Evolutionary conservation across 2,329 filamentous ascomycete genomes (phyloP), one percentile per base, ranked within the genome.

Genomic region (Emericellopsis cladophorae): DNA sequence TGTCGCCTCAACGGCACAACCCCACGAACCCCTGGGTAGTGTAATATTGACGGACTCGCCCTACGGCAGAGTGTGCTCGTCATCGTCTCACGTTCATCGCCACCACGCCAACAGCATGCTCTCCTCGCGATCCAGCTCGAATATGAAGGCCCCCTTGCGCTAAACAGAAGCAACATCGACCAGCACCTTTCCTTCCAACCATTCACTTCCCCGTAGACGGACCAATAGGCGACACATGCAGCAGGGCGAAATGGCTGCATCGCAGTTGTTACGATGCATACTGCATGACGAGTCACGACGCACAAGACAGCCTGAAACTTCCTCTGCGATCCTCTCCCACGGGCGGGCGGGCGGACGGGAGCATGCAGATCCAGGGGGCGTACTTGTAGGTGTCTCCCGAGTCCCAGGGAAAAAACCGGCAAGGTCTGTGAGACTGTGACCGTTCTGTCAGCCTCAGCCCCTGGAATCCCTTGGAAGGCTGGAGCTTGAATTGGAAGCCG

Each of bases 401-500:
- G n/a, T n/a, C n/a, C n/a, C n/a, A n/a, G n/a, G 36, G 40, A 26
- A 38, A 29, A 42, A 42, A 33, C 36, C 36, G 40, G 35, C 15
- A 14, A 10, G 16, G 16, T n/a, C 26, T 12, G 36, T 23, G 21
- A 21, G 18, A n/a, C n/a, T n/a, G n/a, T n/a, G n/a, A n/a, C n/a
- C n/a, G n/a, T n/a, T n/a, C n/a, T n/a, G n/a, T n/a, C 18, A 21
- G 18, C n/a, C n/a, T 21, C 23, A 29, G 36, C 11, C 23, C 14
- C 22, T 24, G 32, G 32, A 21, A 35, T 35, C 18, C 32, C 9
- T 29, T 29, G 26, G 26, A 35, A 35, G 32, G 4, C 15, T 32
- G 31, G 31, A 35, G 32, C 26, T 29, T 4, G 26, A 29, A 29
- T 29, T 29, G 26, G 26, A 29, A 29, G 26, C 26, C 26, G 12